Conservation (phyloP, 1,139 yeast species). For the Nadsonia commutata region DNA sequence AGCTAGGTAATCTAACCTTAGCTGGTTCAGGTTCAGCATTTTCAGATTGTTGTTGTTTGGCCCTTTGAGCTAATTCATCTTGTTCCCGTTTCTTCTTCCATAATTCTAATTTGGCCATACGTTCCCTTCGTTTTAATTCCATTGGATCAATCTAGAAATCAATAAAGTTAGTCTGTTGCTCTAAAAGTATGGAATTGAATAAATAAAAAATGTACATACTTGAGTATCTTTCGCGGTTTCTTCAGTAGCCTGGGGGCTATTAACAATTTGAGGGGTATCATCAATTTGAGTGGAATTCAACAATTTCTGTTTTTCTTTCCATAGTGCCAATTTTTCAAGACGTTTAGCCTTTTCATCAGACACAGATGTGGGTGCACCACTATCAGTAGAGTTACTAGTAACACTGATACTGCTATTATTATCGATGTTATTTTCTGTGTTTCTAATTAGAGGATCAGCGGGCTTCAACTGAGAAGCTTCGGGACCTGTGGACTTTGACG, state of each 20-base stretch:
- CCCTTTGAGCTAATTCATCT: conserved; percentile 11
- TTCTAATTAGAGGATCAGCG: too few relatives aligned
- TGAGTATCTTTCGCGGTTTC: too few relatives aligned
- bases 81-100: conserved; percentile 26
- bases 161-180: too few relatives aligned
- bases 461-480: too few relatives aligned
- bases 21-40: conserved; percentile 1
- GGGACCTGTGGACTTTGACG: too few relatives aligned
- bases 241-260: too few relatives aligned
- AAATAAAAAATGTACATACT: not conserved
- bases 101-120: conserved; percentile 23
- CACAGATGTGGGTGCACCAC: not conserved
- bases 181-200: too few relatives aligned
- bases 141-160: conserved; percentile 7
- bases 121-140: conserved; percentile 19
- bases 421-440: not conserved
- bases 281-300: not conserved
- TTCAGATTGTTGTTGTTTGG: conserved; percentile 8
- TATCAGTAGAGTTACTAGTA: not conserved
- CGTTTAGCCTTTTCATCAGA: not conserved
- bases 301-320: not conserved
- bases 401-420: too few relatives aligned
- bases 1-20: conserved; percentile 5
- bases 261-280: not conserved
- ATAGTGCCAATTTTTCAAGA: not conserved